Percentiles rank a stretch among this genome's conserved stretches.
These are phyloP conservation scores for Grosmannia penicillata DNA, from an alignment of 2,329 filamentous ascomycete species.

Conservation along the genomic window DNA sequence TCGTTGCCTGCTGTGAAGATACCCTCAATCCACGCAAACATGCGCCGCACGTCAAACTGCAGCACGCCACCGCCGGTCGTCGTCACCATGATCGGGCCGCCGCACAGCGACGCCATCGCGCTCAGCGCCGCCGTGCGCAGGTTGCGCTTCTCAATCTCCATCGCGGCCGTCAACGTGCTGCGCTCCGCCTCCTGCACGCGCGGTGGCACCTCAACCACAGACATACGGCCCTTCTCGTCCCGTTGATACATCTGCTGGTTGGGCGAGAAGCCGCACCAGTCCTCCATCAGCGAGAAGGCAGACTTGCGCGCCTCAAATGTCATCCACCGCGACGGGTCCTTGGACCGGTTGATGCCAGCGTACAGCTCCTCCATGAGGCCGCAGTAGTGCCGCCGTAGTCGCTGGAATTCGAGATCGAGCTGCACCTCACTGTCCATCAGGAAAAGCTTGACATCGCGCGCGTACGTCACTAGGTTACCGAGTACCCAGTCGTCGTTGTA, in stretches of 20 bases:
- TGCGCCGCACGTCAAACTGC: constrained; percentile 81
- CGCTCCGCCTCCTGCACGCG: constrained; percentile 39
- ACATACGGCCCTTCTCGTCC: constrained; percentile 78
- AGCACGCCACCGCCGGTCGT: constrained; percentile 79
- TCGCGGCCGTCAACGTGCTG: constrained; percentile 68
- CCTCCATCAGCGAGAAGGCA: constrained; percentile 92
- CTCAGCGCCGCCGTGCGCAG: constrained; percentile 80
- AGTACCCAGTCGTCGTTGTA: constrained; percentile 84
- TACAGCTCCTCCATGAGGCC: constrained; percentile 87
- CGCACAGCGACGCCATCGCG: constrained; percentile 89
- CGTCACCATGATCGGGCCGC: constrained; percentile 68
- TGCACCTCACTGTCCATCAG: constrained; percentile 91
- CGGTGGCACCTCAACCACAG: constrained; percentile 66
- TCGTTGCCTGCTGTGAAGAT: constrained; percentile 91
- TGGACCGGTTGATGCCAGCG: constrained; percentile 73
- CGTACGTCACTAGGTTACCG: constrained; percentile 74
- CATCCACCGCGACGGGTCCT: constrained; percentile 85
- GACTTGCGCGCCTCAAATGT: constrained; percentile 94
- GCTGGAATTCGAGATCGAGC: constrained; percentile 88
- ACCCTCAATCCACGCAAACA: constrained; percentile 88
- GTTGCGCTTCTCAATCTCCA: constrained; percentile 95
- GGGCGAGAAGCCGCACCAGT: constrained; percentile 96
- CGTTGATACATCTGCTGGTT: constrained; percentile 76
- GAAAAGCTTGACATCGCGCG: constrained; percentile 85
- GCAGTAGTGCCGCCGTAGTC: constrained; percentile 82